Percentiles rank a stretch among this genome's conserved stretches.
Conservation (phyloP, 345 rosid genomes). For the Murraya koenigii region DNA sequence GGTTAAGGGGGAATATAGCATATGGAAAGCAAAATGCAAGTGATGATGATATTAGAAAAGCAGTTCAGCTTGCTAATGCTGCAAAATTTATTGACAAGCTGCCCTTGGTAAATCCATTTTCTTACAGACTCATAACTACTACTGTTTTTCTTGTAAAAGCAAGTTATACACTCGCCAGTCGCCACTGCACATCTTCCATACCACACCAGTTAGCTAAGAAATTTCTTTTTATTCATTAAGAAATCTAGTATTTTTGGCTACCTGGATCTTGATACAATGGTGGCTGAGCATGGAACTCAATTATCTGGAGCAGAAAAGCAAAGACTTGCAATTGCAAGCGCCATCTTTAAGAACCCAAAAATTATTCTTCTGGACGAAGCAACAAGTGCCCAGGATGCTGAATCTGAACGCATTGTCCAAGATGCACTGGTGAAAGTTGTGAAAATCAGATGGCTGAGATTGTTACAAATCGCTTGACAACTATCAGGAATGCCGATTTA, state of each 20-base stretch:
- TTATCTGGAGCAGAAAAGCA: slow-evolving; percentile 69
- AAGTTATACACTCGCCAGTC: background rate
- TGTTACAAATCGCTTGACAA: slow-evolving; percentile 80
- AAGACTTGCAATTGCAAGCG: slow-evolving; percentile 69
- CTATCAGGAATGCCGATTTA: slow-evolving; percentile 65
- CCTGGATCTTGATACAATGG: slow-evolving; percentile 82
- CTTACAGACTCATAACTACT: background rate
- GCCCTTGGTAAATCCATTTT: slow-evolving; percentile 41
- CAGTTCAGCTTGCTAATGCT: slow-evolving; percentile 61
- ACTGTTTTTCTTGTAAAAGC: background rate
- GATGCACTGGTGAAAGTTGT: slow-evolving; percentile 65
- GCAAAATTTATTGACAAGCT: slow-evolving; percentile 57
- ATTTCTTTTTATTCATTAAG: background rate
- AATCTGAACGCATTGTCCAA: slow-evolving; percentile 78
- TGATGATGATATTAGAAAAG: slow-evolving; percentile 45
- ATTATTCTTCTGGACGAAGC: slow-evolving; percentile 88
- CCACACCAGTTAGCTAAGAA: too few relatives aligned
- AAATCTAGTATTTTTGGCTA: background rate
- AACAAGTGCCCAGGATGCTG: slow-evolving; percentile 79
- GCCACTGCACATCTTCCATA: background rate
- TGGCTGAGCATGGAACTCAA: slow-evolving; percentile 84
- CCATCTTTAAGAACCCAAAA: slow-evolving; percentile 75
- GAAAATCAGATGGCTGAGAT: slow-evolving; percentile 68
- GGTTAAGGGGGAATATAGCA: slow-evolving; percentile 63
- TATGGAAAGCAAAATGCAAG: slow-evolving; percentile 63